phyloP scores from a whole-genome alignment of 768 basidiomycete genomes.

The Neoboletus brunneissimus region DNA sequence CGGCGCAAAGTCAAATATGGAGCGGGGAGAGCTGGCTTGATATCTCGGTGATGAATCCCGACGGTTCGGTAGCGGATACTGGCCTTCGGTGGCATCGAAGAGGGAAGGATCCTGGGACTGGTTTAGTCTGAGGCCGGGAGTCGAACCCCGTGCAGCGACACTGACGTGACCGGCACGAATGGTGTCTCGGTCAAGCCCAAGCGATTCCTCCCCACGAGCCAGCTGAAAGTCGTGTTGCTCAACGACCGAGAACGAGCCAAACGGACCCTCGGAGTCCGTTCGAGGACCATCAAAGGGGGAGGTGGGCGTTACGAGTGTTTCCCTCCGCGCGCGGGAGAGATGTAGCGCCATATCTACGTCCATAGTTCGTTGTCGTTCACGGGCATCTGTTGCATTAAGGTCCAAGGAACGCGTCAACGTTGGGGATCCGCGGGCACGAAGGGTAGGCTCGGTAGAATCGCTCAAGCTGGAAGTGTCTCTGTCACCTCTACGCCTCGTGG shows the following conservation, averaged over 20 bases:
- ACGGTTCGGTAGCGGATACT: slow-evolving; percentile 26
- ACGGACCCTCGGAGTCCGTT: slow-evolving; percentile 32
- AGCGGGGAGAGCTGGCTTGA: slow-evolving; percentile 55
- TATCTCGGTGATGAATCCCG: slow-evolving; percentile 52
- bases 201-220: slow-evolving; percentile 34
- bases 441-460: slow-evolving; percentile 39
- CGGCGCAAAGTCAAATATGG: slow-evolving; percentile 65
- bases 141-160: not conserved
- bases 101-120: slow-evolving; percentile 50
- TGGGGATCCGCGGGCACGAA: slow-evolving; percentile 57
- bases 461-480: slow-evolving; percentile 37
- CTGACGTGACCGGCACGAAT: slow-evolving; percentile 13
- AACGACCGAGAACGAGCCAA: slow-evolving; percentile 44
- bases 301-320: slow-evolving; percentile 46
- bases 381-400: slow-evolving; percentile 66
- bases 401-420: slow-evolving; percentile 61
- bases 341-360: slow-evolving; percentile 92
- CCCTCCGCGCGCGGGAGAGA: slow-evolving; percentile 67
- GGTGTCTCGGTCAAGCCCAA: slow-evolving; percentile 5
- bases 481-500: slow-evolving; percentile 36
- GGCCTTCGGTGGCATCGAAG: slow-evolving; percentile 30
- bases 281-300: slow-evolving; percentile 33
- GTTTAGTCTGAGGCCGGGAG: slow-evolving; percentile 37
- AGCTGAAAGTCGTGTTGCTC: slow-evolving; percentile 49
- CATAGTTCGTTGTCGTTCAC: slow-evolving; percentile 89